These are phyloP conservation scores for Auxenochlorella protothecoides DNA, from an alignment of 139 green algal species.

Conservation along the genomic window DNA sequence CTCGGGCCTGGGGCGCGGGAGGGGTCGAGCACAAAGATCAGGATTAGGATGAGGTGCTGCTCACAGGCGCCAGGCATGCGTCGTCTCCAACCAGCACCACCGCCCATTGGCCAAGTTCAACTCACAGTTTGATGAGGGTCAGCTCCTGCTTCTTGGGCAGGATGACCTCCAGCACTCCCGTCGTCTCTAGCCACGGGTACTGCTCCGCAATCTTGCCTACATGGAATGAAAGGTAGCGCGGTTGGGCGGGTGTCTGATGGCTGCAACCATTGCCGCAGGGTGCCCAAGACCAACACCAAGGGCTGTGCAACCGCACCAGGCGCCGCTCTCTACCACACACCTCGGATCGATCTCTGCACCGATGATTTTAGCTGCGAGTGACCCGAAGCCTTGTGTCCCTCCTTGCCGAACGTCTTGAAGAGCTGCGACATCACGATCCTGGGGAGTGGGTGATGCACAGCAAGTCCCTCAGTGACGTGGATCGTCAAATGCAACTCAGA, in stretches of 20 bases:
- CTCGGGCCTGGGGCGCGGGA: conserved; percentile 39
- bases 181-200: conserved; percentile 77
- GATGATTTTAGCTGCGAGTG: conserved; percentile 30
- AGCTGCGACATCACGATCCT: conserved; percentile 18
- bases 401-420: conserved; percentile 25
- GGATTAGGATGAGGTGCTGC: background rate
- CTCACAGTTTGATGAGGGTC: conserved; percentile 80
- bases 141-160: conserved; percentile 92
- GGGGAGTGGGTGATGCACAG: background rate
- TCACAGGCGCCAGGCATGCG: background rate
- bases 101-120: background rate
- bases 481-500: no score
- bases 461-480: background rate
- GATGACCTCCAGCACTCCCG: conserved; percentile 73
- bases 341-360: conserved; percentile 23
- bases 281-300: background rate
- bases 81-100: background rate
- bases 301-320: background rate
- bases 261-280: background rate
- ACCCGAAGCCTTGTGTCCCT: conserved; percentile 7
- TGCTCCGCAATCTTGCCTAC: conserved; percentile 73
- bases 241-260: background rate
- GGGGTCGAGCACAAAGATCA: background rate
- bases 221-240: conserved; percentile 1
- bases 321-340: background rate